A percentile compares a stretch with the other conserved stretches of the same genome.
These are phyloP conservation scores for Glycine soja DNA, from an alignment of 306 rosid species.

Conservation along the genomic window DNA sequence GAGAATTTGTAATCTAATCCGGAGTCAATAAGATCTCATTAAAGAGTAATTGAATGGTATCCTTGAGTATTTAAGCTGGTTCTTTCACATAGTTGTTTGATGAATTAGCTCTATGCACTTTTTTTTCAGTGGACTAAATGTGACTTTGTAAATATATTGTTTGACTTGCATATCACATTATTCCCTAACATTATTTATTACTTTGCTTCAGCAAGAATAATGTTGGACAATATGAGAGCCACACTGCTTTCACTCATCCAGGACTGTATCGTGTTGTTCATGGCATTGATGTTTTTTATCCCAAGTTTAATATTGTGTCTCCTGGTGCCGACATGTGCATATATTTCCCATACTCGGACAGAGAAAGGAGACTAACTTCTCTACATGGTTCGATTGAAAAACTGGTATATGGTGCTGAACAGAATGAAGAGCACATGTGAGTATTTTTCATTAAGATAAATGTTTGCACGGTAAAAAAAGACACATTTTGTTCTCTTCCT, in stretches of 20 bases:
- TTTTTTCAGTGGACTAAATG: neutral
- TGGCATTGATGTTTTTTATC: constrained; percentile 79
- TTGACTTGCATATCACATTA: neutral
- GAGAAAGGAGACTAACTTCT: constrained; percentile 67
- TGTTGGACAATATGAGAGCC: constrained; percentile 88
- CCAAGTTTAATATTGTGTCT: constrained; percentile 82
- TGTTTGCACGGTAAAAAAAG: neutral
- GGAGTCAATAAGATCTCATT: too few relatives aligned
- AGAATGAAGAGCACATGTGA: constrained; percentile 75
- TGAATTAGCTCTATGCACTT: neutral
- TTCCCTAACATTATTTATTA: constrained; percentile 31
- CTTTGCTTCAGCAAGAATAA: constrained; percentile 64
- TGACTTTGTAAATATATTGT: constrained; percentile 21
- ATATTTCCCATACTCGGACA: constrained; percentile 71
- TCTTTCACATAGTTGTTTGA: neutral
- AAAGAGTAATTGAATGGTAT: neutral
- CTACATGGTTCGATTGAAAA: constrained; percentile 68
- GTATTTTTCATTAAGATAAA: constrained; percentile 40
- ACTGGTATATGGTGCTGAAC: constrained; percentile 66
- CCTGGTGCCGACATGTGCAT: constrained; percentile 78
- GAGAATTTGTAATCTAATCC: neutral
- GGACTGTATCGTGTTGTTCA: constrained; percentile 77
- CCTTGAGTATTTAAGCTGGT: neutral
- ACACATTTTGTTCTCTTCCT: neutral
- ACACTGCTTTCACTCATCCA: constrained; percentile 74